Evolutionary conservation across 2,329 filamentous ascomycete genomes (phyloP).

Genomic region (Lasiodiplodia sp.): DNA sequence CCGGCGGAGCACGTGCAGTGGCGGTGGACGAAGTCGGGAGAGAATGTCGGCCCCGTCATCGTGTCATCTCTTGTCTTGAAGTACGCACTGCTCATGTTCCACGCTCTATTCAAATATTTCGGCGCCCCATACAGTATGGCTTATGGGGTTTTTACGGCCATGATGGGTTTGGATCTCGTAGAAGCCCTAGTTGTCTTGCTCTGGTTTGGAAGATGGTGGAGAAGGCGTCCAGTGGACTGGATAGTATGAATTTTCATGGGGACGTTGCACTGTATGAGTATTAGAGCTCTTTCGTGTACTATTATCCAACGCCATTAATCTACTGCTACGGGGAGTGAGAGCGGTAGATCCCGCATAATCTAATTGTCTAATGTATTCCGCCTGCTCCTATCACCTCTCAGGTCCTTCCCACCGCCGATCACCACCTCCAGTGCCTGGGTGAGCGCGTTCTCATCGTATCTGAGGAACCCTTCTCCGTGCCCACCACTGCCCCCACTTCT

Average conservation of each 20-base stretch:
- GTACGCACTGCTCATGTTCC: not conserved
- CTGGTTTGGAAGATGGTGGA: not conserved
- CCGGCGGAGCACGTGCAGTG: too few relatives aligned
- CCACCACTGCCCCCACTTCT: slow-evolving; percentile 56
- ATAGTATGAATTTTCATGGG: too few relatives aligned
- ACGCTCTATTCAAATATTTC: not conserved
- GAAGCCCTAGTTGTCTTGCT: not conserved
- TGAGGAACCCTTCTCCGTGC: slow-evolving; percentile 56
- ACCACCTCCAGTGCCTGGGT: slow-evolving; percentile 79
- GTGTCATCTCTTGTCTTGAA: not conserved
- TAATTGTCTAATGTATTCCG: slow-evolving; percentile 61
- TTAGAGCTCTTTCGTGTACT: not conserved
- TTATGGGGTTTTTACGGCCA: not conserved
- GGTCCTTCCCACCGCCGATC: slow-evolving; percentile 68
- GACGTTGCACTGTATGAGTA: too few relatives aligned
- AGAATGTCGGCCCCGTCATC: not conserved
- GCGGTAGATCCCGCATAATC: not conserved
- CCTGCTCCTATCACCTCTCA: slow-evolving; percentile 58
- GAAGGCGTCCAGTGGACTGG: too few relatives aligned
- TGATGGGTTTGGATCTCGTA: not conserved
- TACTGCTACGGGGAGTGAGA: too few relatives aligned
- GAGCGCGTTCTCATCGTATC: slow-evolving; percentile 80
- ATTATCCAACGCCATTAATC: not conserved
- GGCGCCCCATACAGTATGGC: not conserved
- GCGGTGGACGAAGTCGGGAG: too few relatives aligned